Percentiles rank a stretch among this genome's conserved stretches.
Evolutionary conservation across 805 yeast species (phyloP).

Genomic region (Yarrowia bubula): DNA sequence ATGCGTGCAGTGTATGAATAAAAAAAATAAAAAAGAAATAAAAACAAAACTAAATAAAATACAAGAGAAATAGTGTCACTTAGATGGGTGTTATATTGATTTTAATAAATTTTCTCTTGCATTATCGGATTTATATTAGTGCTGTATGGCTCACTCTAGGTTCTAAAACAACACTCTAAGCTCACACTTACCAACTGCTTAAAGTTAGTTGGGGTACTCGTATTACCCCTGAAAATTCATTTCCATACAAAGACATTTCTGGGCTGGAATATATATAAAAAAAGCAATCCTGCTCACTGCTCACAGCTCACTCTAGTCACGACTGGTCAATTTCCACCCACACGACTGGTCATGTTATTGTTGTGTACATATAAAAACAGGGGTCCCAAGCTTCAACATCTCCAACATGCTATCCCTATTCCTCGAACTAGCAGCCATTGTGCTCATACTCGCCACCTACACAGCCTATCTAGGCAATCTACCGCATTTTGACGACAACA

Average conservation of each 20-base stretch:
- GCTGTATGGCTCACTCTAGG: too few species aligned
- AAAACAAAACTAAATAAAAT: neutral
- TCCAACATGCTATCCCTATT: neutral
- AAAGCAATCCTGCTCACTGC: too few species aligned
- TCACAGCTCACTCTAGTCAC: too few species aligned
- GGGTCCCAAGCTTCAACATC: neutral
- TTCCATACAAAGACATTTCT: too few species aligned
- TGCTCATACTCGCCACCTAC: neutral
- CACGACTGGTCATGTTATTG: neutral
- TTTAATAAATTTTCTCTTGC: too few species aligned
- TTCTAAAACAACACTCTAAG: too few species aligned
- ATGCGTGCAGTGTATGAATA: neutral
- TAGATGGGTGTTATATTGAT: too few species aligned
- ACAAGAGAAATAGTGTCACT: too few species aligned
- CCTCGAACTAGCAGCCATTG: neutral
- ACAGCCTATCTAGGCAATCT: neutral
- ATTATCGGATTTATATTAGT: too few species aligned
- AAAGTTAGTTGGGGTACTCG: too few species aligned
- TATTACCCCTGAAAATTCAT: too few species aligned
- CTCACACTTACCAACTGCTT: too few species aligned
- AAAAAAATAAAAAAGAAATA: neutral
- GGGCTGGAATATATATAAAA: neutral
- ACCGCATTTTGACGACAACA: neutral
- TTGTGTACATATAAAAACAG: neutral
- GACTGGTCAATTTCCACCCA: neutral